Evolutionary conservation across 2,329 filamentous ascomycete genomes (phyloP).

Genomic region (Huntiella abstrusa): DNA sequence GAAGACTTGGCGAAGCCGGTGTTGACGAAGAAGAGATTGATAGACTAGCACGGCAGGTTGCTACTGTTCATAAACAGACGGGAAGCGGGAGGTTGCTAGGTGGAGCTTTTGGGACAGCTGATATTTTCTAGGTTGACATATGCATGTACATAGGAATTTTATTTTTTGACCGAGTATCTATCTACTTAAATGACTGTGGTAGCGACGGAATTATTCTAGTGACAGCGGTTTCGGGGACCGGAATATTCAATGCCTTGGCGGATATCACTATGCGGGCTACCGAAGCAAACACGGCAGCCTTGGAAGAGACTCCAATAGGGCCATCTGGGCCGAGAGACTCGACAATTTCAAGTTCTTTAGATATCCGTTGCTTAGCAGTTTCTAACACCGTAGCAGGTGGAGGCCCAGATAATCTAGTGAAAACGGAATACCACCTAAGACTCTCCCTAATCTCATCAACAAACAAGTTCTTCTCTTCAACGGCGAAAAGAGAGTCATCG

Average conservation of each 20-base stretch:
- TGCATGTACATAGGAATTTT: too few relatives aligned
- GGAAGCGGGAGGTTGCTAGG: neutral
- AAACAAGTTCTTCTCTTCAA: conserved; percentile 92
- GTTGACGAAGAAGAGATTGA: conserved; percentile 6
- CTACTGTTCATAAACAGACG: neutral
- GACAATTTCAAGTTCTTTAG: conserved; percentile 13
- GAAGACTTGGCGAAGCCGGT: conserved; percentile 29
- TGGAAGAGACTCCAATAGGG: conserved; percentile 53
- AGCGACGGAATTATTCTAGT: too few relatives aligned
- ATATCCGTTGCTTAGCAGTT: neutral
- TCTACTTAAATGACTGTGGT: too few relatives aligned
- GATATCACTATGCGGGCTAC: conserved; percentile 18
- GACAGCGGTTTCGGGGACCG: too few relatives aligned
- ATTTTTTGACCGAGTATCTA: too few relatives aligned
- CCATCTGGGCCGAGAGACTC: conserved; percentile 40
- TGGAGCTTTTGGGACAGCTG: too few relatives aligned
- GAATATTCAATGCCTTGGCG: too few relatives aligned
- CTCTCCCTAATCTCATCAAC: conserved; percentile 64
- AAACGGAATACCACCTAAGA: conserved; percentile 42
- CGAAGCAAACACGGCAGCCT: conserved; percentile 46
- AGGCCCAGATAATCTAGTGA: conserved; percentile 18
- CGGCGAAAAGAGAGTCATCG: conserved; percentile 57
- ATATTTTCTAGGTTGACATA: too few relatives aligned
- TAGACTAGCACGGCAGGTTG: neutral
- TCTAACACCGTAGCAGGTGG: conserved; percentile 14